Percentiles rank a stretch among this genome's conserved stretches.
Evolutionary conservation across 345 rosid species (phyloP).

Genomic region (Populus simonii): DNA sequence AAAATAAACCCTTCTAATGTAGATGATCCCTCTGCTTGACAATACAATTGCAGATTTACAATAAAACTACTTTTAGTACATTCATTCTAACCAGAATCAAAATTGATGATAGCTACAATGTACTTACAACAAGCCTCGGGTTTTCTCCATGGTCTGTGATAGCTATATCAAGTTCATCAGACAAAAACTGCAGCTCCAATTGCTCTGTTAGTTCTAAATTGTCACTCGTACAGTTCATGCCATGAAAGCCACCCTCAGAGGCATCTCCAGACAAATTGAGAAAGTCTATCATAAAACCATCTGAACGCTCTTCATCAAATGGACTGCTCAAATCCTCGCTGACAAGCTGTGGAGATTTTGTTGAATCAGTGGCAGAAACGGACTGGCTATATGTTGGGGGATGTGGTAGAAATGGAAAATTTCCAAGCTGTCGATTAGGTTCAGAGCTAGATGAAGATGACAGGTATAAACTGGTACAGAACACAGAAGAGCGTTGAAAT

Average conservation of each 20-base stretch:
- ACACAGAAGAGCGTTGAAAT: conserved; percentile 64
- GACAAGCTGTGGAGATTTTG: conserved; percentile 49
- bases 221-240: conserved; percentile 40
- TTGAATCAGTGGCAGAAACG: conserved; percentile 48
- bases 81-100: too few species aligned
- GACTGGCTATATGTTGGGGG: conserved; percentile 50
- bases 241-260: conserved; percentile 51
- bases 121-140: conserved; percentile 78
- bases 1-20: too few species aligned
- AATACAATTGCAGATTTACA: too few species aligned
- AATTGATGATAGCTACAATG: not conserved
- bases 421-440: conserved; percentile 51
- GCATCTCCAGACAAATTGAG: conserved; percentile 48
- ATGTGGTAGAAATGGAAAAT: conserved; percentile 80
- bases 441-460: conserved; percentile 74
- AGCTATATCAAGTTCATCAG: conserved; percentile 78
- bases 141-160: conserved; percentile 71
- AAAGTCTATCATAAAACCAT: conserved; percentile 48
- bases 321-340: conserved; percentile 44
- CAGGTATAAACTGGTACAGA: conserved; percentile 70
- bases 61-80: too few species aligned
- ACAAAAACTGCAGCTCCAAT: conserved; percentile 69
- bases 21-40: too few species aligned
- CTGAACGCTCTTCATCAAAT: conserved; percentile 45
- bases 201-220: conserved; percentile 50